Evolutionary conservation across 1,284 basidiomycete genomes (phyloP).

Genomic region (Trichosporon sp.): DNA sequence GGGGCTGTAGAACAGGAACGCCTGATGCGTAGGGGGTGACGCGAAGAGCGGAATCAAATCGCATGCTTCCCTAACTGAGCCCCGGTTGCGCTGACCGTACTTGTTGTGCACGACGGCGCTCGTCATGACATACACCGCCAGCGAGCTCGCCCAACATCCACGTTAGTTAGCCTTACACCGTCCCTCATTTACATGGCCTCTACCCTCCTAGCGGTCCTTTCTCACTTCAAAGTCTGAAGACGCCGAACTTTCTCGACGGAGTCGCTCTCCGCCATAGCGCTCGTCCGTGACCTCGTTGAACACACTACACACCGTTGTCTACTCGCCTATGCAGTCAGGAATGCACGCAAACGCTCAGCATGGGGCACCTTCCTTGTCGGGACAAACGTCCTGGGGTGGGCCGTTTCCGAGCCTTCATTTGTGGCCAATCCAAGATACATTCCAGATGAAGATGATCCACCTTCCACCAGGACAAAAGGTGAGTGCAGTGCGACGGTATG

Average conservation of each 20-base stretch:
- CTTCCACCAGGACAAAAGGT: conserved; percentile 62
- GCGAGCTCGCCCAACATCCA: not conserved
- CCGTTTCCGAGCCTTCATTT: conserved; percentile 70
- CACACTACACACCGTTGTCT: not conserved
- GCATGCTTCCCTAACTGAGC: not conserved
- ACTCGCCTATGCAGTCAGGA: conserved; percentile 2
- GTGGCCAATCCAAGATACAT: conserved; percentile 94
- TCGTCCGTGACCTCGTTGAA: not conserved
- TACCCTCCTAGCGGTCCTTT: not conserved
- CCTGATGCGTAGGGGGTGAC: not conserved
- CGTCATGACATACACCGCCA: not conserved
- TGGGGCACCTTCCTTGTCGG: not conserved
- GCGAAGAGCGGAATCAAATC: not conserved
- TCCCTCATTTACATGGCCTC: not conserved
- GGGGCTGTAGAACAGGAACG: too few relatives aligned
- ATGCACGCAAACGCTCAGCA: conserved; percentile 11
- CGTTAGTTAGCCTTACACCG: not conserved
- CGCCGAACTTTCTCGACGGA: not conserved
- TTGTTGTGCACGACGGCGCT: not conserved
- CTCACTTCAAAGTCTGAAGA: not conserved
- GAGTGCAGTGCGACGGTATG: conserved; percentile 17
- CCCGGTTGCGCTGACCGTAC: not conserved
- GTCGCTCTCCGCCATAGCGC: not conserved
- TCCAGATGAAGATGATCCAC: conserved; percentile 92
- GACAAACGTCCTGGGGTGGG: conserved; percentile 49